A percentile compares a stretch with the other conserved stretches of the same genome.
phyloP scores from a whole-genome alignment of 805 yeast genomes.

The Maudiozyma barnettii region DNA sequence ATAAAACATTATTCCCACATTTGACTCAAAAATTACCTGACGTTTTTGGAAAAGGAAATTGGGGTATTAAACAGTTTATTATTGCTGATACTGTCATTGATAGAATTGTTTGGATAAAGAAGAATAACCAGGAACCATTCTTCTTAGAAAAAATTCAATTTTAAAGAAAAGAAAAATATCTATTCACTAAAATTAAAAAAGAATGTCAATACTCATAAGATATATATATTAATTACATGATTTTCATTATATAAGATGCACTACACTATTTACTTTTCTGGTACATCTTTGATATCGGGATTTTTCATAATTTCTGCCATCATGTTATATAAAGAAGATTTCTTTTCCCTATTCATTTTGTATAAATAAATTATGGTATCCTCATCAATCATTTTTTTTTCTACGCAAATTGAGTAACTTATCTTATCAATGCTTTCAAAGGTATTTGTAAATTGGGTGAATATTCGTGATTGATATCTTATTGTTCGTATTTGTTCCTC shows the following conservation, averaged over 20 bases:
- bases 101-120: constrained; percentile 37
- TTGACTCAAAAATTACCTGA: constrained; percentile 45
- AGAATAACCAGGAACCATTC: constrained; percentile 29
- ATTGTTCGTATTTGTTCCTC: constrained; percentile 8
- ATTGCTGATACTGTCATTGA: constrained; percentile 46
- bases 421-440: constrained; percentile 10
- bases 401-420: constrained; percentile 11
- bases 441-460: constrained; percentile 13
- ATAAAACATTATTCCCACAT: constrained; percentile 44
- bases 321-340: neutral
- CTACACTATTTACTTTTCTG: neutral
- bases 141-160: constrained; percentile 12
- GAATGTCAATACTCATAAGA: neutral
- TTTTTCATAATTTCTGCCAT: constrained; percentile 1
- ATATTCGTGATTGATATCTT: constrained; percentile 11
- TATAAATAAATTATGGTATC: constrained; percentile 17
- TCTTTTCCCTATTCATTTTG: constrained; percentile 3
- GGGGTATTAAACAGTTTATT: constrained; percentile 35
- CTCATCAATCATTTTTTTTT: constrained; percentile 15
- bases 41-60: constrained; percentile 40
- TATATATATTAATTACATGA: neutral
- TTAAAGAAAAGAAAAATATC: too few species aligned
- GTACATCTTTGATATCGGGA: neutral
- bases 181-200: neutral
- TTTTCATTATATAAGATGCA: neutral